These are phyloP conservation scores for Colletotrichum musicola DNA, from an alignment of 2,329 filamentous ascomycete genomes.

Conservation along the genomic window DNA sequence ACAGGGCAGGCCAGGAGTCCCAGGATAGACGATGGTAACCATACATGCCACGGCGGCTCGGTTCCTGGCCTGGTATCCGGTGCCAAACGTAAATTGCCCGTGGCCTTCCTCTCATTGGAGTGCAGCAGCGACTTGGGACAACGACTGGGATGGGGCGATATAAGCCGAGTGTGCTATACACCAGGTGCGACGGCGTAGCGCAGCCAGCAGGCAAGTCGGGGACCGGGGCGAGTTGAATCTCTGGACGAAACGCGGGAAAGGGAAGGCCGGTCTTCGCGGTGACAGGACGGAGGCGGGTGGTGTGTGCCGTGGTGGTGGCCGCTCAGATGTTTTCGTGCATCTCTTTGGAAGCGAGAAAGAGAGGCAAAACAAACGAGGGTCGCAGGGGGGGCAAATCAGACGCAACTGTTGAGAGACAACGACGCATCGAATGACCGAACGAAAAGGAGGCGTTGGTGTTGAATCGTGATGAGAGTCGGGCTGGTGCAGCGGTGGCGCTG, in stretches of 20 bases:
- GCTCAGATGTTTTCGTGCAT: conserved; percentile 29
- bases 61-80: conserved; percentile 22
- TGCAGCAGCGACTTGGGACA: background rate
- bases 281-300: background rate
- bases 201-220: background rate
- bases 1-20: no score
- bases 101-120: no score
- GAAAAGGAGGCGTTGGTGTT: background rate
- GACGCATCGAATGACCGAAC: background rate
- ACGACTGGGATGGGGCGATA: conserved; percentile 9
- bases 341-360: background rate
- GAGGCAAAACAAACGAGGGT: conserved; percentile 24
- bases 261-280: conserved; percentile 20
- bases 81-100: background rate
- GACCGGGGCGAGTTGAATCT: conserved; percentile 8
- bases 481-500: conserved; percentile 14
- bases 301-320: conserved; percentile 6
- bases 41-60: conserved; percentile 17
- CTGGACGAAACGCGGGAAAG: conserved; percentile 38
- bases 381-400: conserved; percentile 15
- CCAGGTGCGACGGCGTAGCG: background rate
- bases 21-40: no score
- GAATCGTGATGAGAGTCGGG: conserved; percentile 25
- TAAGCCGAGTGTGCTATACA: conserved; percentile 20
- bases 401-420: conserved; percentile 15